Evolutionary conservation across 352 stramenopile genomes (phyloP), one percentile per base, ranked within the genome.

Genomic region (Globisporangium carolinianum): DNA sequence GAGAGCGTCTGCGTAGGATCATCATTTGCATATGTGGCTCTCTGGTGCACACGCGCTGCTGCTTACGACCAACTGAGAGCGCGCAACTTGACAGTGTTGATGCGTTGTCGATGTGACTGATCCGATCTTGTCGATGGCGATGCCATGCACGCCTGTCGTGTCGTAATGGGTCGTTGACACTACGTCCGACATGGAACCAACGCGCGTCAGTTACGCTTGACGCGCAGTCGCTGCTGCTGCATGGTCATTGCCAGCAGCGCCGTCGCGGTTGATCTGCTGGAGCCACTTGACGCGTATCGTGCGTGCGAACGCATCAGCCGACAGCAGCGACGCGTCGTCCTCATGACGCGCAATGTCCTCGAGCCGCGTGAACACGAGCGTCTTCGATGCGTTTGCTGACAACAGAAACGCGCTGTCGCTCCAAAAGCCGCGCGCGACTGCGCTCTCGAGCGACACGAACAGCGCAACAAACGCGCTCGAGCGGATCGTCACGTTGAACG

Each of bases 391-490:
- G 54, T 85, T 86, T 35, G 67, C 62, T n/a, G 89, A 51, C 67
- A 95, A 73, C 58, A 91, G 51, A 57, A 94, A 82, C 51, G 79
- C 82, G 56, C 91, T 95, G 35, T 66, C 58, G 55, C 72, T 83
- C 80, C 80, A 95, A 53, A 79, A 75, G 1, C 86, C 86, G 1
- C 65, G 58, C 39, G 83, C 63, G n/a, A 63, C 61, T 2, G 55
- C 63, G 5, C 61, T 67, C 48, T 88, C 68, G 35, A 95, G 48
- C 58, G 87, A 81, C 37, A 94, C 86, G 53, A 94, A 93, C 15
- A 92, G 64, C n/a, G 80, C 82, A 45, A 89, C 73, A 39, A 83
- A 79, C 32, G 60, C 54, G 6, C 79, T 80, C 18, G 66, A 67
- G 6, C 67, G 65, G 37, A 91, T 63, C 56, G 70, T 67, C 24